Conservation (phyloP, 78 protist genomes). For the Paratrimastix pyriformis region DNA sequence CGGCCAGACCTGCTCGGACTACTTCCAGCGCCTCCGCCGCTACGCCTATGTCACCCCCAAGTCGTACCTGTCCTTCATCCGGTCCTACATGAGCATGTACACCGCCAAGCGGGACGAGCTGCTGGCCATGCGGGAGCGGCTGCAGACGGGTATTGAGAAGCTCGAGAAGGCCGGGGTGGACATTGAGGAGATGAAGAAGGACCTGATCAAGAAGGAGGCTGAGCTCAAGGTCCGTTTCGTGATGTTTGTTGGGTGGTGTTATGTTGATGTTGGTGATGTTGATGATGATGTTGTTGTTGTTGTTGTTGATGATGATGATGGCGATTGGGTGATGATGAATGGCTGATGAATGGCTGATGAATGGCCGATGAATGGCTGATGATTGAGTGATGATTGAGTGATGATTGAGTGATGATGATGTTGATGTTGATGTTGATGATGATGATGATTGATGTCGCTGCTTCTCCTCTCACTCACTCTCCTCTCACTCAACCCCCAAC, state of each 20-base stretch:
- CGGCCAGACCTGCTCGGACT: slow-evolving; percentile 33
- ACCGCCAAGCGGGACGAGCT: slow-evolving; percentile 41
- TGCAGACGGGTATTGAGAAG: slow-evolving; percentile 67
- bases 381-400: too few relatives aligned
- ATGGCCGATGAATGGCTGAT: not conserved
- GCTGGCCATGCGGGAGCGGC: slow-evolving; percentile 27
- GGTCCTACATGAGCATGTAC: slow-evolving; percentile 50
- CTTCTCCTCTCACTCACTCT: not conserved
- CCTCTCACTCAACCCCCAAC: not conserved
- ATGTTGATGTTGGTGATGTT: too few relatives aligned
- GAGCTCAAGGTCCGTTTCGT: slow-evolving; percentile 9
- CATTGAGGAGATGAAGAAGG: slow-evolving; percentile 55
- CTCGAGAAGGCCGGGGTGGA: slow-evolving; percentile 53
- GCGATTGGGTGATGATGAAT: too few relatives aligned
- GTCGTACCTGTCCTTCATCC: slow-evolving; percentile 72
- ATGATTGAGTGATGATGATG: too few relatives aligned
- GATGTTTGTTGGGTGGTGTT: too few relatives aligned
- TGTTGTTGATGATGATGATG: too few relatives aligned
- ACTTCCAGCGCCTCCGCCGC: slow-evolving; percentile 65
- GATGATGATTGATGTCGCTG: not conserved
- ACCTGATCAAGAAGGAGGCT: slow-evolving; percentile 54
- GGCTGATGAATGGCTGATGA: not conserved
- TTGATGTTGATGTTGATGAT: not conserved
- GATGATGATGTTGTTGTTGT: too few relatives aligned
- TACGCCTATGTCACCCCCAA: slow-evolving; percentile 74